Evolutionary conservation across 1,139 yeast species (phyloP).

Genomic region (Blastobotrys ciferrii): DNA sequence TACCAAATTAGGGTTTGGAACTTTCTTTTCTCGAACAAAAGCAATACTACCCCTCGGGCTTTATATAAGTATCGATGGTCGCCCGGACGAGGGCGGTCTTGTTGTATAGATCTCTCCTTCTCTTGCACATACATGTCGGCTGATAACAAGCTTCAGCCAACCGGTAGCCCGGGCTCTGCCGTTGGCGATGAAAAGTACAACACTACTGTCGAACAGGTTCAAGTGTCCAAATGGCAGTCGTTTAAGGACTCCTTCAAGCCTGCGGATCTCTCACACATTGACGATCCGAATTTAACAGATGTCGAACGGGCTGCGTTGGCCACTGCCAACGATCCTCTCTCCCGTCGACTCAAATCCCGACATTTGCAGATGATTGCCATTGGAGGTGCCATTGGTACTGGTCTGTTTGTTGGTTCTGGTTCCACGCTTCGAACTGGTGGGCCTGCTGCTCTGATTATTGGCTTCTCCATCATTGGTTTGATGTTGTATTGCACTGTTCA

Average conservation of each 20-base stretch:
- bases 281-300: conserved; percentile 26
- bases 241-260: conserved; percentile 33
- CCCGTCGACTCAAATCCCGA: conserved; percentile 45
- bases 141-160: conserved; percentile 1
- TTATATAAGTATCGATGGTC: neutral
- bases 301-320: conserved; percentile 31
- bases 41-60: neutral
- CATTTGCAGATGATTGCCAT: conserved; percentile 70
- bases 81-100: neutral
- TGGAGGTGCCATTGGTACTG: conserved; percentile 84
- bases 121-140: neutral
- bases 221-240: conserved; percentile 23
- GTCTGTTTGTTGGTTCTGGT: conserved; percentile 75
- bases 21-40: neutral
- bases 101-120: neutral
- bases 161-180: neutral
- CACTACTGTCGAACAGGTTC: conserved; percentile 8
- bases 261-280: conserved; percentile 26
- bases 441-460: conserved; percentile 79
- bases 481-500: conserved; percentile 73
- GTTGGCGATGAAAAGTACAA: conserved; percentile 6
- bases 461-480: conserved; percentile 64
- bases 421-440: conserved; percentile 68
- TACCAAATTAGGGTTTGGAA: neutral
- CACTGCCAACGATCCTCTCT: conserved; percentile 40